Percentiles rank a stretch among this genome's conserved stretches.
phyloP scores from a whole-genome alignment of 108 stramenopile species.

The Poteriospumella lacustris region DNA sequence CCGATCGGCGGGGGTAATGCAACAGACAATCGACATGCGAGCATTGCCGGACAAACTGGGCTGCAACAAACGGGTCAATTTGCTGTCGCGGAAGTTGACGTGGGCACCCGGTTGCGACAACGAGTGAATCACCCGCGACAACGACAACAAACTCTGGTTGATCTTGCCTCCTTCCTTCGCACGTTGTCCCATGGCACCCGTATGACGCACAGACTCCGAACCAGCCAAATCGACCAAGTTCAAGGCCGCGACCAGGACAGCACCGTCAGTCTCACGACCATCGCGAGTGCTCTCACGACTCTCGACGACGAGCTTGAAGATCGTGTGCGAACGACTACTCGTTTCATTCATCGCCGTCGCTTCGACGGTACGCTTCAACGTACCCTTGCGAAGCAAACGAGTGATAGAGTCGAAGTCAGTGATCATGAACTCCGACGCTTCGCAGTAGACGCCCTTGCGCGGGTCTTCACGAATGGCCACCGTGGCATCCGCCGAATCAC shows the following conservation, averaged over 20 bases:
- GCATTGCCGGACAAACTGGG: conserved; percentile 90
- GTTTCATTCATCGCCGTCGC: conserved; percentile 91
- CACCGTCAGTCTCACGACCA: conserved; percentile 39
- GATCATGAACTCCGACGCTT: conserved; percentile 45
- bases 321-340: conserved; percentile 90
- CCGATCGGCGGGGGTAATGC: conserved; percentile 71
- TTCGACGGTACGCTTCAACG: conserved; percentile 76
- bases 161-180: conserved; percentile 97
- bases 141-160: conserved; percentile 86
- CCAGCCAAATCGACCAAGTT: conserved; percentile 63
- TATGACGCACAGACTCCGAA: conserved; percentile 53
- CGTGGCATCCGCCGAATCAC: conserved; percentile 15
- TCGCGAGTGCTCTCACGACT: background rate
- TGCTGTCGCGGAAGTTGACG: conserved; percentile 76
- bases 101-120: conserved; percentile 42
- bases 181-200: conserved; percentile 68
- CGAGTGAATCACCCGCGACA: conserved; percentile 69
- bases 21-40: conserved; percentile 85
- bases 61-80: conserved; percentile 94
- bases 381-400: conserved; percentile 66
- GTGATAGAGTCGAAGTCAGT: conserved; percentile 69
- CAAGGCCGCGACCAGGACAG: conserved; percentile 51
- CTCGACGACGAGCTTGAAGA: conserved; percentile 61
- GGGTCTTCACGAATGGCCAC: conserved; percentile 25
- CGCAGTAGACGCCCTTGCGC: conserved; percentile 27